Evolutionary conservation across 495 filamentous ascomycete genomes (phyloP).

Genomic region (Aspergillus saccharolyticus): DNA sequence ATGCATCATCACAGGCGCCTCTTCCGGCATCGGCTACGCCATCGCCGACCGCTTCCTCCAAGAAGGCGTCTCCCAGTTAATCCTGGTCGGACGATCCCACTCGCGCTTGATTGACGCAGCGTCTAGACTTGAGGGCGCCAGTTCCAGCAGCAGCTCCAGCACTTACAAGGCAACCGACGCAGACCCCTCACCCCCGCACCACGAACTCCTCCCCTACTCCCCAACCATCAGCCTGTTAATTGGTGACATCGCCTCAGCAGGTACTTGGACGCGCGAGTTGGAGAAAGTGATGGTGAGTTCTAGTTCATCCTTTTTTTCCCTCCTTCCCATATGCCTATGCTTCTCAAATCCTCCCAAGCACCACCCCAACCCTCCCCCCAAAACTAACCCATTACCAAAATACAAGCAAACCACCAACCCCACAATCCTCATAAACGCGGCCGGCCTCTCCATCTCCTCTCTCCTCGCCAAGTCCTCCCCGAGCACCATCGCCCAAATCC

Average conservation of each 20-base stretch:
- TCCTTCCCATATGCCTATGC: too few relatives aligned
- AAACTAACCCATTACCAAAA: neutral
- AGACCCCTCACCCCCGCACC: neutral
- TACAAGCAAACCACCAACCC: constrained; percentile 3
- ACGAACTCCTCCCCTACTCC: constrained; percentile 13
- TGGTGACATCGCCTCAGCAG: constrained; percentile 43
- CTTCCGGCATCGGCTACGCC: constrained; percentile 59
- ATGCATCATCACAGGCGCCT: constrained; percentile 58
- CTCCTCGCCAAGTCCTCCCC: constrained; percentile 48
- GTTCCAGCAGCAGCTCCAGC: constrained; percentile 14
- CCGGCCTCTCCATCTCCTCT: constrained; percentile 58
- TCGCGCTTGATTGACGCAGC: constrained; percentile 38
- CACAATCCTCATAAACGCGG: constrained; percentile 72
- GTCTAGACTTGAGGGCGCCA: constrained; percentile 2
- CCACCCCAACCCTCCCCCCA: neutral
- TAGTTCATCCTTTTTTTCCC: too few relatives aligned
- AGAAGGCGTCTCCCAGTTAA: constrained; percentile 52
- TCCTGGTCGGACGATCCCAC: constrained; percentile 48
- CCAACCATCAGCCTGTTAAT: constrained; percentile 30
- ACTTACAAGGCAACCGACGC: too few relatives aligned
- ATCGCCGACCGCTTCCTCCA: constrained; percentile 64
- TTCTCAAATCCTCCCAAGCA: neutral
- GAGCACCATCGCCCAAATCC: constrained; percentile 39
- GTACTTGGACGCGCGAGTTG: constrained; percentile 42
- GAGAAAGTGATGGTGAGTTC: constrained; percentile 39